Percentiles rank a stretch among this genome's conserved stretches.
These are phyloP conservation scores for Phaeoacremonium minimum DNA, from an alignment of 2,329 filamentous ascomycete species.

Conservation along the genomic window DNA sequence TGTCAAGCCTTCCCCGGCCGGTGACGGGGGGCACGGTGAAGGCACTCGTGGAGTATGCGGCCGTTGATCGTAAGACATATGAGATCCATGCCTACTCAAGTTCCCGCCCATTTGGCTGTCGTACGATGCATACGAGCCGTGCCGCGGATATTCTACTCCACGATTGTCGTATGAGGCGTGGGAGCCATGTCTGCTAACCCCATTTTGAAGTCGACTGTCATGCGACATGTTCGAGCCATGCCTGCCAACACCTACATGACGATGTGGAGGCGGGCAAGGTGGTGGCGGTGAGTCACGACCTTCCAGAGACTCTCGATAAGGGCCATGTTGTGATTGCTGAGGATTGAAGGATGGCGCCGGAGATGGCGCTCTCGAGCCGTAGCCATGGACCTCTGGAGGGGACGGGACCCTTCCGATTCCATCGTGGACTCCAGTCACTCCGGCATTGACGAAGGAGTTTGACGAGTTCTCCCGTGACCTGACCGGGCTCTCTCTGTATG, in stretches of 20 bases:
- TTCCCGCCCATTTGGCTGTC: conserved; percentile 11
- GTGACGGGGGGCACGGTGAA: conserved; percentile 66
- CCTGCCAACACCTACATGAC: conserved; percentile 45
- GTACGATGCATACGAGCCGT: conserved; percentile 25
- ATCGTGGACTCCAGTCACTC: conserved; percentile 13
- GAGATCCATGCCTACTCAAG: conserved; percentile 10
- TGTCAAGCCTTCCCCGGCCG: conserved; percentile 64
- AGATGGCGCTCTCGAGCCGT: conserved; percentile 29
- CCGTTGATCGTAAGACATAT: conserved; percentile 10
- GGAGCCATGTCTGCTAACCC: conserved; percentile 10
- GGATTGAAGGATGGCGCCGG: conserved; percentile 28
- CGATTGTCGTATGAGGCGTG: conserved; percentile 8
- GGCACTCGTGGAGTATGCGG: conserved; percentile 52
- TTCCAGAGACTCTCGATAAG: conserved; percentile 18
- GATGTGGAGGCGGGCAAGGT: conserved; percentile 78
- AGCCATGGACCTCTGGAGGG: conserved; percentile 23
- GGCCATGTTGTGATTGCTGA: conserved; percentile 13
- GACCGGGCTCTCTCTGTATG: conserved; percentile 41
- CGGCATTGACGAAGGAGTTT: conserved; percentile 25
- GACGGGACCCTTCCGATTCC: conserved; percentile 19
- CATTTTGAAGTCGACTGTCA: conserved; percentile 6
- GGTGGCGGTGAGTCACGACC: conserved; percentile 64
- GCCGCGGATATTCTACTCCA: conserved; percentile 13
- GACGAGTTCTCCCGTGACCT: conserved; percentile 35
- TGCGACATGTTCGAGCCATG: conserved; percentile 13